A percentile compares a stretch with the other conserved stretches of the same genome.
phyloP scores from a whole-genome alignment of 192 early-diverging fungal species.

The Coemansia sp. region DNA sequence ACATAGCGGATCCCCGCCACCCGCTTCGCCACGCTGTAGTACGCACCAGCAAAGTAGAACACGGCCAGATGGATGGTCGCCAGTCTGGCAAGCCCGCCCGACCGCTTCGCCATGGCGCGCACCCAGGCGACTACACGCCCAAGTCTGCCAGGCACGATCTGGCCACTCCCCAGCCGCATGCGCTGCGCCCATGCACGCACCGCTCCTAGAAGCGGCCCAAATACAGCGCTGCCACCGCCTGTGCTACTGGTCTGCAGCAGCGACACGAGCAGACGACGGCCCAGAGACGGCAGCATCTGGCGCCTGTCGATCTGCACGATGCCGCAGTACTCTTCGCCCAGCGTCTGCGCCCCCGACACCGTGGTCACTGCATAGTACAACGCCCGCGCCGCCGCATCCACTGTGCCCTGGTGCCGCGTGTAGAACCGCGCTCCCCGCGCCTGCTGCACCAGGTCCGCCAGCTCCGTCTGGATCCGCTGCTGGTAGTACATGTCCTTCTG shows the following conservation, averaged over 20 bases:
- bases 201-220: conserved; percentile 8
- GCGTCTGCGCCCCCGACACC: conserved; percentile 70
- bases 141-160: neutral
- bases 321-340: conserved; percentile 96
- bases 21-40: conserved; percentile 81
- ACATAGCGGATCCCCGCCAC: conserved; percentile 80
- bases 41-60: conserved; percentile 87
- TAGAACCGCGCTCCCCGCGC: conserved; percentile 59
- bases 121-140: conserved; percentile 11
- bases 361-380: conserved; percentile 79
- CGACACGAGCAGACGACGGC: conserved; percentile 39
- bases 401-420: conserved; percentile 63
- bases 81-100: conserved; percentile 15
- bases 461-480: conserved; percentile 61
- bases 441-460: conserved; percentile 63
- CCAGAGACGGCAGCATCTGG: conserved; percentile 55
- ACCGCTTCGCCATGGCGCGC: conserved; percentile 9
- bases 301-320: conserved; percentile 66
- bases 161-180: conserved; percentile 4
- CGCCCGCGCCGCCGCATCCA: conserved; percentile 62
- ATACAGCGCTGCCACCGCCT: conserved; percentile 12
- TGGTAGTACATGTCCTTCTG: conserved; percentile 91
- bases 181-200: conserved; percentile 29
- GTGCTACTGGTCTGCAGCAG: conserved; percentile 42
- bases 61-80: conserved; percentile 72